Base-by-base conservation (phyloP, 139 green algal species). In the Tetraselmis chui region DNA sequence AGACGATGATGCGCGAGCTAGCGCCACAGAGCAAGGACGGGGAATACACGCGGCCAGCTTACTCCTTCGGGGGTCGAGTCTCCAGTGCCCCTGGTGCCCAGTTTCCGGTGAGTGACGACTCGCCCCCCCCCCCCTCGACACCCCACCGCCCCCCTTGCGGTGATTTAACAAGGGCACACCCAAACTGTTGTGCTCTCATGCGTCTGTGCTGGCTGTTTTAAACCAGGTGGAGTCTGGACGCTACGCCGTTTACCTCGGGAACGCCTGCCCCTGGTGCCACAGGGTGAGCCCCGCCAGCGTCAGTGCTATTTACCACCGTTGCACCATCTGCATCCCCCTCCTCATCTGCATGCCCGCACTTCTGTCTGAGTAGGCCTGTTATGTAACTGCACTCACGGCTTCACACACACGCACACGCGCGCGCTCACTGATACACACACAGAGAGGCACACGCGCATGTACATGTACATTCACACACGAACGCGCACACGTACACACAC, bases 231-330 rank as follows among this genome's bases (percentile, higher is more conserved):
- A 92, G 81, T 77, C 86, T 2, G 88, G 85, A 0, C 89, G 93
- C 11, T 98, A 98, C 81, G 86, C 92, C 28, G 30, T 98, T 45
- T 98, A 97, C 78, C 83, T 97, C 1, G 96, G 96, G 75, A 98
- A 99, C 79, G 91, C 96, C 22, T 99, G 96, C 86, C 96, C 96
- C 59, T 99, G 96, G 96, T 98, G 96, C 88, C 96, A 99, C 85
- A 87, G 96, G 23, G 92, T 97, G 45, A 67, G 45, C 11, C 45
- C 45, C n/a, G n/a, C n/a, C n/a, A n/a, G n/a, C n/a, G n/a, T n/a
- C n/a, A n/a, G n/a, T n/a, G n/a, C n/a, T n/a, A n/a, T n/a, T n/a
- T n/a, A 67, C 45, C 45, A 5, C 45, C 45, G 5, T 67, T 67
- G 45, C 11, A 67, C 11, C 45, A 67, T 25, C 30, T 31, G 80